These are phyloP conservation scores for Rubia yunnanensis DNA, from an alignment of 257 asterid species.

Conservation along the genomic window DNA sequence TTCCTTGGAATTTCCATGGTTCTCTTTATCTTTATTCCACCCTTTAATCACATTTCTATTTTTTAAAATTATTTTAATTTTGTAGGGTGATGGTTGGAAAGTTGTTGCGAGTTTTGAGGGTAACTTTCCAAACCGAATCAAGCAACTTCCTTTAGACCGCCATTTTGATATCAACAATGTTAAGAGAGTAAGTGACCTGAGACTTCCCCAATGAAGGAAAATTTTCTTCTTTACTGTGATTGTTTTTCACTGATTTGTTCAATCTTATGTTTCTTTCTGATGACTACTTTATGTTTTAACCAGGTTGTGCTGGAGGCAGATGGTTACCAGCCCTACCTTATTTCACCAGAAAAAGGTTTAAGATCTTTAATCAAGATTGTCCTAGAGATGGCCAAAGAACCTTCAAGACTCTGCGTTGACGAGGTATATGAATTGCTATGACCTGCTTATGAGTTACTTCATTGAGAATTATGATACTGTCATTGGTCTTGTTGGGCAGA, in stretches of 20 bases:
- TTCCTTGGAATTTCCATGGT: not conserved
- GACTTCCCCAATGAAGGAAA: not conserved
- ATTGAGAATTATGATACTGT: too few relatives aligned
- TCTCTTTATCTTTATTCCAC: too few relatives aligned
- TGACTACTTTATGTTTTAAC: constrained; percentile 15
- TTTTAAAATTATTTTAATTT: not conserved
- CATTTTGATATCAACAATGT: constrained; percentile 93
- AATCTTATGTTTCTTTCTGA: not conserved
- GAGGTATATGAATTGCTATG: constrained; percentile 44
- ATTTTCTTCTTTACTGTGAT: not conserved
- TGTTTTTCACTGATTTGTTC: not conserved
- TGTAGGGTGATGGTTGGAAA: constrained; percentile 97
- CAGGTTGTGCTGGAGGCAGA: constrained; percentile 99
- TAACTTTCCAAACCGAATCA: constrained; percentile 87
- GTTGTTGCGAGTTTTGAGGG: constrained; percentile 98
- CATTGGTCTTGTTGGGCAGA: not conserved
- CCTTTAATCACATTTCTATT: not conserved
- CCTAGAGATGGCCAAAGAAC: constrained; percentile 86
- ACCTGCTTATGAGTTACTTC: not conserved
- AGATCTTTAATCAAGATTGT: constrained; percentile 84
- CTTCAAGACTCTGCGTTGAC: constrained; percentile 97
- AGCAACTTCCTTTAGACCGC: constrained; percentile 88
- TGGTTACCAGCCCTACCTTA: constrained; percentile 98
- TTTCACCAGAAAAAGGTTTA: constrained; percentile 97
- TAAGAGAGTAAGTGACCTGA: constrained; percentile 51